phyloP scores from a whole-genome alignment of 176 grass and related monocot species.

The Lolium perenne region DNA sequence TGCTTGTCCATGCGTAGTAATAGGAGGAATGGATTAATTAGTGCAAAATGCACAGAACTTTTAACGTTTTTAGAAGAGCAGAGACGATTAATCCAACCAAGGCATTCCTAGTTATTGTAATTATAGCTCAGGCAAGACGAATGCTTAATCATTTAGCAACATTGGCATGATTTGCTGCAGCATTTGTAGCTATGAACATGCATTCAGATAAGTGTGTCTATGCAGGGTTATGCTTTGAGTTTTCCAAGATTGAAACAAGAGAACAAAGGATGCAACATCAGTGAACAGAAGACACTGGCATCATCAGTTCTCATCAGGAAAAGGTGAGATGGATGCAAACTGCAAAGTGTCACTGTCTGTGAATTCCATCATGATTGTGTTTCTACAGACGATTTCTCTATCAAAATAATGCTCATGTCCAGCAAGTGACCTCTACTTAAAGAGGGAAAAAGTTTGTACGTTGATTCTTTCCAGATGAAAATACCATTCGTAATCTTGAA shows the following conservation, averaged over 20 bases:
- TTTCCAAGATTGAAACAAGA: background rate
- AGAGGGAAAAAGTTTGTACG: background rate
- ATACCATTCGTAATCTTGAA: too few species aligned
- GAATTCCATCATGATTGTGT: background rate
- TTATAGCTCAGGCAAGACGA: background rate
- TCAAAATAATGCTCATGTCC: background rate
- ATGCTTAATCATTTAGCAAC: background rate
- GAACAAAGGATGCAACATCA: background rate
- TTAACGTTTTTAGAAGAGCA: slow-evolving; percentile 32
- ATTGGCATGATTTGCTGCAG: background rate
- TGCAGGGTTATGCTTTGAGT: background rate
- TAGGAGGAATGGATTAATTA: background rate
- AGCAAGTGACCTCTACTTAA: background rate
- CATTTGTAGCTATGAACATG: background rate
- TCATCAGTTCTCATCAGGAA: background rate
- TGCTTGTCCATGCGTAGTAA: slow-evolving; percentile 38
- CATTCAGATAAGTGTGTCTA: background rate
- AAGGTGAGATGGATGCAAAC: background rate
- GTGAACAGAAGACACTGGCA: background rate
- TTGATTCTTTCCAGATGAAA: too few species aligned
- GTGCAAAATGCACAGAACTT: slow-evolving; percentile 6
- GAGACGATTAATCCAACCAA: background rate
- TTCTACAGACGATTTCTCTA: background rate
- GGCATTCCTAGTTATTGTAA: slow-evolving; percentile 22
- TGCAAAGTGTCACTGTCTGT: background rate